These are phyloP conservation scores for Salix purpurea DNA, from an alignment of 345 rosid genomes.

Conservation along the genomic window DNA sequence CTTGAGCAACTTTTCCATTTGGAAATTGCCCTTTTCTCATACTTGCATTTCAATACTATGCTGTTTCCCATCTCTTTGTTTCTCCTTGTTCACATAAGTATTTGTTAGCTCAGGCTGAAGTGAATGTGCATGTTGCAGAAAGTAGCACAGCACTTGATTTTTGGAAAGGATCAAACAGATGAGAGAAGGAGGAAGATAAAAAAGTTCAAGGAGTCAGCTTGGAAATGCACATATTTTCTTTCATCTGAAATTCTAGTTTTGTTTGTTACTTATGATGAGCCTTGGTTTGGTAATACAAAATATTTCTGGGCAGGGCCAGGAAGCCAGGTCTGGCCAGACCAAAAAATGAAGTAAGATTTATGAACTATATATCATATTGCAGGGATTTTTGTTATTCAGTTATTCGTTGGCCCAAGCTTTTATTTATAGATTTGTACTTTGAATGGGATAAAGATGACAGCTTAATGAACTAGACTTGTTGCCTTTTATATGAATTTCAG, in stretches of 20 bases:
- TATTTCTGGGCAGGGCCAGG: constrained; percentile 86
- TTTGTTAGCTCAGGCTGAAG: constrained; percentile 14
- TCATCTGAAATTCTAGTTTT: constrained; percentile 69
- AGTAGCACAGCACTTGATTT: constrained; percentile 48
- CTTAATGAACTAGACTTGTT: constrained; percentile 9
- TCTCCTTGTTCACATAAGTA: constrained; percentile 2
- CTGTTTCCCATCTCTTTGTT: background rate
- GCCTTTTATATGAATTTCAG: constrained; percentile 36
- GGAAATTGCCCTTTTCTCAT: background rate
- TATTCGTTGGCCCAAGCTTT: background rate
- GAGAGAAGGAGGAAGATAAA: constrained; percentile 51
- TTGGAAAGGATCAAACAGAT: constrained; percentile 40
- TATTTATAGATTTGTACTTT: background rate
- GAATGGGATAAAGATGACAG: background rate
- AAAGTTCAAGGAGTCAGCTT: constrained; percentile 87
- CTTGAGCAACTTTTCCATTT: background rate
- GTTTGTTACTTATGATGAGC: constrained; percentile 57
- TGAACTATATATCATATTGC: background rate
- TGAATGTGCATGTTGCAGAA: constrained; percentile 43
- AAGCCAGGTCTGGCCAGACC: constrained; percentile 79
- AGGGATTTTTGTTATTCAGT: background rate
- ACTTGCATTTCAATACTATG: background rate
- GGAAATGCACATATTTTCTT: constrained; percentile 80
- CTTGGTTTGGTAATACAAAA: constrained; percentile 75
- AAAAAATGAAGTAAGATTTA: constrained; percentile 64